Conservation (phyloP, 768 basidiomycete species). For the Mycena belliarum region DNA sequence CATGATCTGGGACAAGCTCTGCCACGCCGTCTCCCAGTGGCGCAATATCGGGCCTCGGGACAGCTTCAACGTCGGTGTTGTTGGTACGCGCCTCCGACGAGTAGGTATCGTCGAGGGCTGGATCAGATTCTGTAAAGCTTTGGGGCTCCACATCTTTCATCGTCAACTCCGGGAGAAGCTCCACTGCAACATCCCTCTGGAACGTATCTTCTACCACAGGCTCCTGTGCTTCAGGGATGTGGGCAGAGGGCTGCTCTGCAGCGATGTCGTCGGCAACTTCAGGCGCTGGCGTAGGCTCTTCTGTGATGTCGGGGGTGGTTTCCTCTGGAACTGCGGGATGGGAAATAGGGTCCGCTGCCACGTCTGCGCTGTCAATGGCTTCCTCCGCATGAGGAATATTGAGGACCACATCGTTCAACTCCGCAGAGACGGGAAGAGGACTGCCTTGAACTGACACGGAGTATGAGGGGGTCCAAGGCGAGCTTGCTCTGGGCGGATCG, state of each 20-base stretch:
- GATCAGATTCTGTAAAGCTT: no score
- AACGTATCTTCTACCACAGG: no score
- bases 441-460: constrained; percentile 43
- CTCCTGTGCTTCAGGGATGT: neutral
- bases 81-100: neutral
- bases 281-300: neutral
- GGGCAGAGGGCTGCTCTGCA: neutral
- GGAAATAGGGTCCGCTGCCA: neutral
- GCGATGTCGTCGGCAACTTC: neutral
- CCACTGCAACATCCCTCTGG: no score
- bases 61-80: neutral
- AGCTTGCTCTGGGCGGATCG: constrained; percentile 19
- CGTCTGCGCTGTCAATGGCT: no score
- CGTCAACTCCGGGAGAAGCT: neutral
- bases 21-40: no score
- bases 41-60: neutral
- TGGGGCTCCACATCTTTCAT: neutral
- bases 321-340: neutral
- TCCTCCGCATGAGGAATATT: no score
- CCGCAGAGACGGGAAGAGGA: constrained; percentile 20
- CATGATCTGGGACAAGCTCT: no score
- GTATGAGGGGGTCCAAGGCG: constrained; percentile 44
- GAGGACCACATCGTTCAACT: no score
- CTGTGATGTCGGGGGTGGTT: neutral
- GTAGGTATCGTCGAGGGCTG: no score